phyloP scores from a whole-genome alignment of 495 filamentous ascomycete genomes.

The Thermothielavioides terrestris region DNA sequence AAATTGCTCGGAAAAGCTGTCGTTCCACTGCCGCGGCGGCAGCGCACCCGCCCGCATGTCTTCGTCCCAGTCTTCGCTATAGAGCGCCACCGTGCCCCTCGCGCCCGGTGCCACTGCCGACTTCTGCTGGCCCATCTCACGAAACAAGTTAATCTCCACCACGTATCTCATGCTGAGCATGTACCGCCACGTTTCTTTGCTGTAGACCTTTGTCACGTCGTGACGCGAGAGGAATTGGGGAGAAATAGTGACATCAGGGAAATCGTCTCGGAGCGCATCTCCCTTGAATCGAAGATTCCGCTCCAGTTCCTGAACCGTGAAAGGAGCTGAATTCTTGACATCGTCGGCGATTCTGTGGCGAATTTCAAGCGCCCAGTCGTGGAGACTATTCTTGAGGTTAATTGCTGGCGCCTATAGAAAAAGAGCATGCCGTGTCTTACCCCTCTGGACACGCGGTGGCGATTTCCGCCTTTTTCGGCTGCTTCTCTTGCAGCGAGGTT shows the following conservation, averaged over 20 bases:
- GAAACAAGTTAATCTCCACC: conserved; percentile 13
- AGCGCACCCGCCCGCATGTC: conserved; percentile 2
- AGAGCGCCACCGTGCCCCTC: conserved; percentile 5
- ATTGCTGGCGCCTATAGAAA: background rate
- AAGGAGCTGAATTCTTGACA: background rate
- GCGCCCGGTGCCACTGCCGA: background rate
- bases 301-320: background rate
- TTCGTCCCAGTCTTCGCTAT: conserved; percentile 14
- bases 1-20: conserved; percentile 11
- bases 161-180: conserved; percentile 7
- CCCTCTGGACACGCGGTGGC: conserved; percentile 32
- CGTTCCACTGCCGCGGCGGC: conserved; percentile 9
- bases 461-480: conserved; percentile 19
- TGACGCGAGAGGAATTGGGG: background rate
- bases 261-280: background rate
- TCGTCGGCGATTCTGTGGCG: background rate
- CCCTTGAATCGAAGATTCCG: background rate
- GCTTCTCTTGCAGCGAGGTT: conserved; percentile 7
- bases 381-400: conserved; percentile 7
- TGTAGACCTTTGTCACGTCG: conserved; percentile 5
- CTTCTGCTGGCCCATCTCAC: background rate
- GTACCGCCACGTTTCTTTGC: conserved; percentile 11
- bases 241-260: background rate
- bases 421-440: conserved; percentile 16
- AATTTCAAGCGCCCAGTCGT: conserved; percentile 21